Conservation (phyloP, 1,139 yeast genomes). For the Blastobotrys buckinghamii region DNA sequence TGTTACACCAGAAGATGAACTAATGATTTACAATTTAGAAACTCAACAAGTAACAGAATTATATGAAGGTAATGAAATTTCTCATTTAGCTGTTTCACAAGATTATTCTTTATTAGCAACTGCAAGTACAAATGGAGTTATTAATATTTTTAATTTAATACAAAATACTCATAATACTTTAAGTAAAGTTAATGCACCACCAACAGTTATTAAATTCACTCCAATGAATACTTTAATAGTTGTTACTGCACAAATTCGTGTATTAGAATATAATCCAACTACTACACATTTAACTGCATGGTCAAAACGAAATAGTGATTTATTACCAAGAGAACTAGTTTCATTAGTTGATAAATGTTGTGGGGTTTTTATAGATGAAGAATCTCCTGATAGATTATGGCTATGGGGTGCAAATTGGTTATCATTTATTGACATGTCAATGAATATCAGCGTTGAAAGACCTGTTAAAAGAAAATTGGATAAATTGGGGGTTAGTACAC, state of each 20-base stretch:
- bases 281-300: slow-evolving; percentile 52
- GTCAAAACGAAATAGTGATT: slow-evolving; percentile 73
- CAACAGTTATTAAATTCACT: slow-evolving; percentile 61
- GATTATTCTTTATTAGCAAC: slow-evolving; percentile 45
- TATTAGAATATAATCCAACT: slow-evolving; percentile 57
- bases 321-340: slow-evolving; percentile 61
- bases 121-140: slow-evolving; percentile 58
- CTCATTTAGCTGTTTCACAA: slow-evolving; percentile 44
- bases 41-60: slow-evolving; percentile 17
- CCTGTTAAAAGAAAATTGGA: slow-evolving; percentile 45
- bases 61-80: slow-evolving; percentile 31
- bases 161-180: slow-evolving; percentile 13
- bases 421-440: slow-evolving; percentile 62
- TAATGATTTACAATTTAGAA: slow-evolving; percentile 44
- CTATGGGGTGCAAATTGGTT: slow-evolving; percentile 86
- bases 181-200: slow-evolving; percentile 46
- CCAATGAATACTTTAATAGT: slow-evolving; percentile 49
- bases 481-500: slow-evolving; percentile 47
- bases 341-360: slow-evolving; percentile 62
- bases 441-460: slow-evolving; percentile 47
- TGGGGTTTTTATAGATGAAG: slow-evolving; percentile 52
- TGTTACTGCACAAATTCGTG: slow-evolving; percentile 66
- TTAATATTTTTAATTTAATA: slow-evolving; percentile 46
- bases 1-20: slow-evolving; percentile 61
- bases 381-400: slow-evolving; percentile 53